These are phyloP conservation scores for Podila horticola DNA, from an alignment of 192 early-diverging fungal genomes.

Conservation along the genomic window DNA sequence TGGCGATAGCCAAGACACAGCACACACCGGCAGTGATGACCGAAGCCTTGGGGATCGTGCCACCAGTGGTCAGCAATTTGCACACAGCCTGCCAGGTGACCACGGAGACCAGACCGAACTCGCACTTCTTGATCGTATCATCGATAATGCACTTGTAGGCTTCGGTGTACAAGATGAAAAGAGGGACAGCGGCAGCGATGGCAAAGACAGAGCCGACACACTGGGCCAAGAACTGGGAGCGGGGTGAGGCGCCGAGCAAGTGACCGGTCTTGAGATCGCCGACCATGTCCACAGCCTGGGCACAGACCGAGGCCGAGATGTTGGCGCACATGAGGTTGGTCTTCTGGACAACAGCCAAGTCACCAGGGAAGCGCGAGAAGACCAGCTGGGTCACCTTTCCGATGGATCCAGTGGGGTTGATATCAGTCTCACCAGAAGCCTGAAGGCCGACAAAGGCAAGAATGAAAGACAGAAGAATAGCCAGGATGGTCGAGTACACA, in stretches of 20 bases:
- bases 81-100: conserved; percentile 51
- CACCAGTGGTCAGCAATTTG: conserved; percentile 34
- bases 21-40: conserved; percentile 57
- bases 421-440: conserved; percentile 72
- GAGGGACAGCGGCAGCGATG: conserved; percentile 62
- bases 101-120: conserved; percentile 54
- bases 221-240: conserved; percentile 74
- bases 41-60: conserved; percentile 52
- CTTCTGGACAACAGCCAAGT: conserved; percentile 56
- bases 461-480: conserved; percentile 71
- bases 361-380: conserved; percentile 67
- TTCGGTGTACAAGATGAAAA: conserved; percentile 68
- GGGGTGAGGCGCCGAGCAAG: conserved; percentile 70
- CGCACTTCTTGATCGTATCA: conserved; percentile 47
- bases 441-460: conserved; percentile 74
- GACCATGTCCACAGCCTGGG: conserved; percentile 76
- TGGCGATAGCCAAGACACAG: conserved; percentile 52
- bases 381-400: conserved; percentile 76
- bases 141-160: conserved; percentile 72
- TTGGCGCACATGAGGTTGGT: conserved; percentile 71
- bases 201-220: conserved; percentile 70
- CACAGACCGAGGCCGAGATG: conserved; percentile 63
- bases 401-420: conserved; percentile 72
- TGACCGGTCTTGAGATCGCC: conserved; percentile 80
- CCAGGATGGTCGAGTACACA: conserved; percentile 64